phyloP scores from a whole-genome alignment of 2,329 filamentous ascomycete species.

The Hypomyces perniciosus region DNA sequence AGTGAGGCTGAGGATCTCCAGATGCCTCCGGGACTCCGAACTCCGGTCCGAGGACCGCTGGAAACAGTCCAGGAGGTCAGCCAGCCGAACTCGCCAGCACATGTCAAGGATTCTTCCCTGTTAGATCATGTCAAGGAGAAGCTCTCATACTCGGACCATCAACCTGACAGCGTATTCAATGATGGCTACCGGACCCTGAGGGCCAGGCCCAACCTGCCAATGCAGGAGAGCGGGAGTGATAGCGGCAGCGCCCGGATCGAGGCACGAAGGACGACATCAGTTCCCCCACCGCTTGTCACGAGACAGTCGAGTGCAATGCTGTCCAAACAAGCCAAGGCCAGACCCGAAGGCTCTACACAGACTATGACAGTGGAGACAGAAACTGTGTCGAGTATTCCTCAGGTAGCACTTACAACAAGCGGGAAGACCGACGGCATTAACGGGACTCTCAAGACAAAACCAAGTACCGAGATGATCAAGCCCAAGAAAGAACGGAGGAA shows the following conservation, averaged over 20 bases:
- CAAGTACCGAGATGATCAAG: slow-evolving; percentile 91
- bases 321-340: slow-evolving; percentile 62
- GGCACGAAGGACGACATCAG: slow-evolving; percentile 37
- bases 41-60: slow-evolving; percentile 58
- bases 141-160: slow-evolving; percentile 35
- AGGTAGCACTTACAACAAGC: slow-evolving; percentile 64
- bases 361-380: slow-evolving; percentile 99
- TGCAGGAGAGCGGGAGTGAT: slow-evolving; percentile 60
- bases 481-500: slow-evolving; percentile 87
- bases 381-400: slow-evolving; percentile 85
- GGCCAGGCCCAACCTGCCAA: slow-evolving; percentile 40
- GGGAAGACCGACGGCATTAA: slow-evolving; percentile 58
- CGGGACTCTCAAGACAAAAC: slow-evolving; percentile 75
- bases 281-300: slow-evolving; percentile 49
- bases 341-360: slow-evolving; percentile 69
- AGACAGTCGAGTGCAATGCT: slow-evolving; percentile 60
- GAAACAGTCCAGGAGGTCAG: slow-evolving; percentile 92
- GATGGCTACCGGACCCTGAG: slow-evolving; percentile 38
- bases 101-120: slow-evolving; percentile 36
- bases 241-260: slow-evolving; percentile 47
- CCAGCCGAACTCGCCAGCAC: slow-evolving; percentile 63
- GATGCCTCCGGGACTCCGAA: slow-evolving; percentile 47
- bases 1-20: slow-evolving; percentile 48
- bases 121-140: slow-evolving; percentile 49
- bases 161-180: slow-evolving; percentile 35